These are phyloP conservation scores for Mentha longifolia DNA, from an alignment of 257 asterid genomes.

Conservation along the genomic window DNA sequence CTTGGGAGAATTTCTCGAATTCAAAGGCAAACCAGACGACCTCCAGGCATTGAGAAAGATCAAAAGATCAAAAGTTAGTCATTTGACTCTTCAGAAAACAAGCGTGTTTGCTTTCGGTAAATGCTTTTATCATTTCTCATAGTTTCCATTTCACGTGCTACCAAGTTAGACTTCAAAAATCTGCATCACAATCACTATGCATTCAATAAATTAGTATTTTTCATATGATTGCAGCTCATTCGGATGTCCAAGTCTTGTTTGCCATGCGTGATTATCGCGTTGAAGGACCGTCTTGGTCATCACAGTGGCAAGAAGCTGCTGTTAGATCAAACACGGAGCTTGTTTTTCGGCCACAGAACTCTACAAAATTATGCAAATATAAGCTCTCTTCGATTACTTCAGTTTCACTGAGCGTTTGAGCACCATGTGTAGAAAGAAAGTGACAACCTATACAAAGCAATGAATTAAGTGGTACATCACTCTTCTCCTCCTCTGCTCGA, in stretches of 20 bases:
- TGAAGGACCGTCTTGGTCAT: conserved; percentile 56
- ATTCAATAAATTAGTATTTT: conserved; percentile 4
- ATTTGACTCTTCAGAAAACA: conserved; percentile 54
- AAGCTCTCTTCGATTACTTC: conserved; percentile 71
- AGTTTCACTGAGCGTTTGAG: conserved; percentile 69
- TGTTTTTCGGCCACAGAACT: conserved; percentile 59
- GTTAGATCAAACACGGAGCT: conserved; percentile 76
- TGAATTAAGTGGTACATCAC: background rate
- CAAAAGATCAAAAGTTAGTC: conserved; percentile 82
- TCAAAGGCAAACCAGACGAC: conserved; percentile 76
- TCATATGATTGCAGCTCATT: conserved; percentile 47
- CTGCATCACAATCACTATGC: background rate
- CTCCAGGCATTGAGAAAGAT: conserved; percentile 60
- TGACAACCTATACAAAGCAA: background rate
- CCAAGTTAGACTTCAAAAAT: background rate
- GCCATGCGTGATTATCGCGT: conserved; percentile 69
- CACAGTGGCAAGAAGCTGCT: conserved; percentile 57
- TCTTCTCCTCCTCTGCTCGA: background rate
- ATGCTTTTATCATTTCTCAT: conserved; percentile 20
- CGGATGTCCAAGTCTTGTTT: conserved; percentile 56
- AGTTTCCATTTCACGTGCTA: background rate
- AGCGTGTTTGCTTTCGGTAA: conserved; percentile 82
- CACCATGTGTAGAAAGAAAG: background rate
- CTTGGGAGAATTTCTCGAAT: conserved; percentile 78
- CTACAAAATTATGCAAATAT: conserved; percentile 50